Evolutionary conservation across 371 early-diverging fungal species (phyloP), one percentile per base, ranked within the genome.

Genomic region (Apophysomyces trapeziformis): DNA sequence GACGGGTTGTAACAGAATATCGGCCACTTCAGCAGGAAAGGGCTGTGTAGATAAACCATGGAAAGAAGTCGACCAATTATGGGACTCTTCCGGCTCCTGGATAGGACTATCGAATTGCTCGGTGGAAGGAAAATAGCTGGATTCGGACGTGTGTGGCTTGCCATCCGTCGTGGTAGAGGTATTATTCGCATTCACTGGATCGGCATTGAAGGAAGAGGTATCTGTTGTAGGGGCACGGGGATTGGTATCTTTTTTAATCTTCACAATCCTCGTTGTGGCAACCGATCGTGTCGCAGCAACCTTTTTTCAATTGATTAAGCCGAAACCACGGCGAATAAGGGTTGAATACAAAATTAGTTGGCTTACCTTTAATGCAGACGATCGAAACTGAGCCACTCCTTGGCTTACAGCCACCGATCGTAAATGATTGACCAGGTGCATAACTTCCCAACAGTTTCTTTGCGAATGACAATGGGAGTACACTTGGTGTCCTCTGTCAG

Each of bases 21-120:
- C 88, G 44, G 84, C 73, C 21, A 92, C 87, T 21, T 92, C 88
- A 18, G 71, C 65, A 8, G 91, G 80, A 69, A 96, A 96, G 1
- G 92, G 88, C 59, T 90, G 85, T 11, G 76, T 69, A 2, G 92
- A 87, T 56, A 93, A 82, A 11, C 95, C 95, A 46, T 81, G 76
- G 68, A 87, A 92, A 0, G 93, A 92, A 13, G 83, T 85, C 7
- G 90, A 86, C 93, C 93, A 93, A 57, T 88, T 75, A n/a, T 74
- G 76, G 2, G 60, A 61, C 12, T 35, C 43, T 56, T 71, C 72
- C 14, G 65, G 44, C 7, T 65, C 70, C 43, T 69, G 60, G 32
- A 65, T 50, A 7, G 70, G 68, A 35, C 59, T 64, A 44, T 70
- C 73, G 37, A 73, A 73, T 14, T 66, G 36, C 11, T 67, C 67